Percentiles rank a stretch among this genome's conserved stretches.
phyloP scores from a whole-genome alignment of 2,329 filamentous ascomycete genomes.

The Aaosphaeria pasadenensis region DNA sequence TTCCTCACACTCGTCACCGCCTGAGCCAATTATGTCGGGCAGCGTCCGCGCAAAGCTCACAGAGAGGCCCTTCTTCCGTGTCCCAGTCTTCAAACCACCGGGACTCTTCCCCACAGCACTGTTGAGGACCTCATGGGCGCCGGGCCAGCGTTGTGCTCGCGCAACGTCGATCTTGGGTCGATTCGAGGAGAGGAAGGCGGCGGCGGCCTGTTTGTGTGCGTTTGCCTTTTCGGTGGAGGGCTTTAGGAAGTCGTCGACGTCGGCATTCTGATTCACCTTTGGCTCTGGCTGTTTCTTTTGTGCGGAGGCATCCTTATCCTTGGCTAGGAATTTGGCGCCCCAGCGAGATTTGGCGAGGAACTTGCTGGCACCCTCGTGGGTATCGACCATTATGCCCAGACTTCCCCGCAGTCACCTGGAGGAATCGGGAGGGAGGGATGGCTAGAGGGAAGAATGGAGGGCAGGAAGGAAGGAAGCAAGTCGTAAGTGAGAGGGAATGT shows the following conservation, averaged over 20 bases:
- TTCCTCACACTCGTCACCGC: constrained; percentile 78
- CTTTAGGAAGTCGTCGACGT: constrained; percentile 58
- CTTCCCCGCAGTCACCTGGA: constrained; percentile 1
- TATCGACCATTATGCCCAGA: constrained; percentile 27
- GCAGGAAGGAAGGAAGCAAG: not conserved
- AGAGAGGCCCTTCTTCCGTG: constrained; percentile 63
- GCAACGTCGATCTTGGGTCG: constrained; percentile 49
- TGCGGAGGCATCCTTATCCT: constrained; percentile 30
- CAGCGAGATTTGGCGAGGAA: constrained; percentile 45
- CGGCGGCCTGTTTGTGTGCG: constrained; percentile 22
- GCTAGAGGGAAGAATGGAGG: not conserved
- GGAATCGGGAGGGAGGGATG: not conserved
- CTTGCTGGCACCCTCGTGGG: constrained; percentile 26
- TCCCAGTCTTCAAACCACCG: constrained; percentile 31
- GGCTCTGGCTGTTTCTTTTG: constrained; percentile 23
- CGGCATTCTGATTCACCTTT: constrained; percentile 46
- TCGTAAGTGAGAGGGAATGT: not conserved
- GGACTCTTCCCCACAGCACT: constrained; percentile 34
- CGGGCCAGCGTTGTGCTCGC: constrained; percentile 51
- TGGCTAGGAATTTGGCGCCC: constrained; percentile 47
- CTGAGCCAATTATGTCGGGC: constrained; percentile 84
- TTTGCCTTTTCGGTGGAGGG: constrained; percentile 47
- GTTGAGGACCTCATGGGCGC: constrained; percentile 42
- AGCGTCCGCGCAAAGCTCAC: constrained; percentile 72
- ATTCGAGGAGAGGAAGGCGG: constrained; percentile 20